Evolutionary conservation across 805 yeast species (phyloP), one percentile per base, ranked within the genome.

Genomic region (Metschnikowia dekortorum): DNA sequence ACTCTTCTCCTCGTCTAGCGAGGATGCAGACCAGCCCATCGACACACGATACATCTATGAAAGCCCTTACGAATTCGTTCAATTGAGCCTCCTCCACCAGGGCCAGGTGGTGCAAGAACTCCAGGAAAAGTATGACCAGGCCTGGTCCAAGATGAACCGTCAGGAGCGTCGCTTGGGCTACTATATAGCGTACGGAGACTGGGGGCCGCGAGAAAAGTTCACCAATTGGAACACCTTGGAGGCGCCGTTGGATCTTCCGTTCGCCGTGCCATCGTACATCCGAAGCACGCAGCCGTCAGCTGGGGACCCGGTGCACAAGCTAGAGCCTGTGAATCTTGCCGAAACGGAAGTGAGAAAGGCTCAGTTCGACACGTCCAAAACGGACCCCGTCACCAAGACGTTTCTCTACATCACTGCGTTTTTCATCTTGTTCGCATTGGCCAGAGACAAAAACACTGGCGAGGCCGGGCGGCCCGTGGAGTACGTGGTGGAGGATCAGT

Each of bases 131-230:
- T 70, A 67, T 60, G 81, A 78, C 54, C 73, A 73, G 47, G 73
- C 77, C 48, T 87, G 95, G 95, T 63, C 64, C 2, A 65, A 70
- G 38, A 55, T 84, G 41, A 71, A 80, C 4, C 53, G 53, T 10
- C 74, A 78, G 46, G 76, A 76, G 47, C 84, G 85, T 60, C 70
- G 77, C 53, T 69, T 84, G 54, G 75, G 81, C 8, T 84, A 81
- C 62, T 83, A 76, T 67, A 74, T 84, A 31, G 75, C 84, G 0
- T 87, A 82, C 64, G 91, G 91, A 2, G 73, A 84, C 44, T 80
- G 86, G 76, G 94, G 90, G 0, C 84, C 82, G 1, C 73, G 95
- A 53, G 82, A 79, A 44, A 78, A 79, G 18, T 76, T 84, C 49
- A 66, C 68, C 45, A 73, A 72, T 54, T 73, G 80, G 70, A 71